Conservation (phyloP, 2,329 filamentous ascomycete species). For the Trichoderma sp. region DNA sequence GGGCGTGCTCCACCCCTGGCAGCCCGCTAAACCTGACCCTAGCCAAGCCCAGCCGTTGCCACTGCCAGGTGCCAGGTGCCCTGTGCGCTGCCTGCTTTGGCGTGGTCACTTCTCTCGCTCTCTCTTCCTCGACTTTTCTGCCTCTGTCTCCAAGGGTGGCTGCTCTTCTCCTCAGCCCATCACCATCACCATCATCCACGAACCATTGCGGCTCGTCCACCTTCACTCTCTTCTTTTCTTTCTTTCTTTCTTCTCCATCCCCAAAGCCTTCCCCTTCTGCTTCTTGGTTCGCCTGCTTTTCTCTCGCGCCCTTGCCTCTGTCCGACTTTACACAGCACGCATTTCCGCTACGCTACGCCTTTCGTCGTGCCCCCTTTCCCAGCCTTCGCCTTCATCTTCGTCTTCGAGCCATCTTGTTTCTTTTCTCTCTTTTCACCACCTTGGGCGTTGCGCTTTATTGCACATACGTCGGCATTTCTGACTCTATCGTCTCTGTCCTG, state of each 20-base stretch:
- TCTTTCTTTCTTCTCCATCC: constrained; percentile 32
- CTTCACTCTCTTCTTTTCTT: constrained; percentile 30
- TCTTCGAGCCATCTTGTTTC: constrained; percentile 25
- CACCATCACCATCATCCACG: constrained; percentile 14
- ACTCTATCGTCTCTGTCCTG: constrained; percentile 28
- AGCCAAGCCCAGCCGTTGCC: constrained; percentile 25
- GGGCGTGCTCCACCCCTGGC: constrained; percentile 21
- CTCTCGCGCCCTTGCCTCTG: constrained; percentile 30
- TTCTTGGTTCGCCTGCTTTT: constrained; percentile 33
- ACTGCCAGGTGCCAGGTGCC: constrained; percentile 17
- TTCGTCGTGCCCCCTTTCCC: constrained; percentile 37
- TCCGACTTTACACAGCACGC: constrained; percentile 25
- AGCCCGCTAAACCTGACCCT: constrained; percentile 21
- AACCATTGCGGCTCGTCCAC: constrained; percentile 23
- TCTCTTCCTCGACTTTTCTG: constrained; percentile 21
- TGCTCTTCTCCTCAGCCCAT: constrained; percentile 22
- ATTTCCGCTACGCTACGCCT: constrained; percentile 22
- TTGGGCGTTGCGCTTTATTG: constrained; percentile 30
- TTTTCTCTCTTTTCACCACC: constrained; percentile 28
- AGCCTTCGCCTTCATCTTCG: constrained; percentile 29
- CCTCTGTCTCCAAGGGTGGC: constrained; percentile 7
- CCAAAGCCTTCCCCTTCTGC: constrained; percentile 29
- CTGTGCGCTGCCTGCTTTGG: constrained; percentile 20
- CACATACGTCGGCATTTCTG: constrained; percentile 31
- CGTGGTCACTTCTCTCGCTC: constrained; percentile 10